These are phyloP conservation scores for Oidiodendron maius DNA, from an alignment of 495 filamentous ascomycete species.

Conservation along the genomic window DNA sequence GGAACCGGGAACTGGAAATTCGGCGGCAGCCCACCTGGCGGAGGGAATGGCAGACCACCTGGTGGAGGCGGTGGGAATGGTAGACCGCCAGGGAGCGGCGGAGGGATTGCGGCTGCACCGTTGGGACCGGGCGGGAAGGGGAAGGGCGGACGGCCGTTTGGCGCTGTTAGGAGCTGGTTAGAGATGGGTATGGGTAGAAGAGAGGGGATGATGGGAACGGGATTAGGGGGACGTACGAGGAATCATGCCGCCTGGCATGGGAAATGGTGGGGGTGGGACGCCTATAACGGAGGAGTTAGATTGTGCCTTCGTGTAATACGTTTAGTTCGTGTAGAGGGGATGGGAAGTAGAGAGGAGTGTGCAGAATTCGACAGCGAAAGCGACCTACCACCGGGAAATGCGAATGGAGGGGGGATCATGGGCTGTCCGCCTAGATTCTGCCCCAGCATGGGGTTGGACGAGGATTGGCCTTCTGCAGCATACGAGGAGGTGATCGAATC, in stretches of 20 bases:
- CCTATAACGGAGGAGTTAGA: conserved; percentile 5
- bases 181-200: not conserved
- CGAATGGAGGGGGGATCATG: conserved; percentile 35
- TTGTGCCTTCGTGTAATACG: no score
- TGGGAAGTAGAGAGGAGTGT: not conserved
- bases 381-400: conserved; percentile 33
- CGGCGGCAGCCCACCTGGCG: conserved; percentile 52
- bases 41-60: conserved; percentile 62
- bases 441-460: conserved; percentile 74
- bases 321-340: no score
- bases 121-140: no score
- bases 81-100: conserved; percentile 21
- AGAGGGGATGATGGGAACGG: conserved; percentile 30
- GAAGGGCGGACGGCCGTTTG: no score
- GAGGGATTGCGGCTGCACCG: not conserved
- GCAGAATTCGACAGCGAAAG: conserved; percentile 18
- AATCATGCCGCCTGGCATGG: conserved; percentile 28
- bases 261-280: conserved; percentile 22
- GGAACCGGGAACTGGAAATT: conserved; percentile 45
- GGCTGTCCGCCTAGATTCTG: conserved; percentile 52
- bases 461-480: conserved; percentile 83
- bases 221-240: conserved; percentile 28
- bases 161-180: conserved; percentile 5
- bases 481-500: conserved; percentile 95
- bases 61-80: conserved; percentile 49